These are phyloP conservation scores for Phytophthora agathidicida DNA, from an alignment of 352 stramenopile species.

Conservation along the genomic window DNA sequence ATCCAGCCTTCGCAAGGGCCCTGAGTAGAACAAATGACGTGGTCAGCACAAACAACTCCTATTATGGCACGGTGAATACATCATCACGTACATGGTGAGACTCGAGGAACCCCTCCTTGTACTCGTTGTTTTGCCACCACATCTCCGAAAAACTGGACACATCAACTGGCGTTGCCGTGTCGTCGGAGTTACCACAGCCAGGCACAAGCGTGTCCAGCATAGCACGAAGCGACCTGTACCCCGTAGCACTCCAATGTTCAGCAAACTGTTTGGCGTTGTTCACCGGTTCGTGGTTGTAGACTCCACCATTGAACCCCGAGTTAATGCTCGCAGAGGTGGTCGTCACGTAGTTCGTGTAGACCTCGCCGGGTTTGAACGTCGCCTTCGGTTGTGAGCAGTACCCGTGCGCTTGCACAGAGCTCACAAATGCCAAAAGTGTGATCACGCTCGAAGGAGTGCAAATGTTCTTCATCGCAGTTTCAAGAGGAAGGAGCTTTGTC, in stretches of 20 bases:
- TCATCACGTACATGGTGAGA: conserved; percentile 36
- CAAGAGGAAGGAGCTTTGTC: background rate
- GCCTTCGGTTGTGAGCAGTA: conserved; percentile 18
- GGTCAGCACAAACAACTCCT: too few relatives aligned
- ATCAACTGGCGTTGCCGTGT: conserved; percentile 22
- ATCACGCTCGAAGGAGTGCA: background rate
- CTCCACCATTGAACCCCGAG: conserved; percentile 26
- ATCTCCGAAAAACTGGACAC: conserved; percentile 32
- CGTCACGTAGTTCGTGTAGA: conserved; percentile 27
- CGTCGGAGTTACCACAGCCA: conserved; percentile 31
- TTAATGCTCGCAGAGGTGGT: conserved; percentile 25
- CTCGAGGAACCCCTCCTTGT: conserved; percentile 34
- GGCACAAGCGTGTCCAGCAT: conserved; percentile 38
- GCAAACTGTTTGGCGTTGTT: conserved; percentile 40
- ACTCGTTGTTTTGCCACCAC: conserved; percentile 43
- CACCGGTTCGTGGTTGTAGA: conserved; percentile 33
- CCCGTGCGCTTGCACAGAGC: conserved; percentile 13
- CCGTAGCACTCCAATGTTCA: conserved; percentile 22
- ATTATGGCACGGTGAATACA: too few relatives aligned
- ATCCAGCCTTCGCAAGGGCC: conserved; percentile 63
- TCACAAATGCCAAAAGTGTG: conserved; percentile 4
- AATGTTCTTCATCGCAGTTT: too few relatives aligned
- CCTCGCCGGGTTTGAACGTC: conserved; percentile 23
- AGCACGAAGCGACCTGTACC: conserved; percentile 31
- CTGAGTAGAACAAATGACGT: conserved; percentile 12